A percentile compares a stretch with the other conserved stretches of the same genome.
Evolutionary conservation across 2,329 filamentous ascomycete species (phyloP).

Genomic region (Biscogniauxia marginata): DNA sequence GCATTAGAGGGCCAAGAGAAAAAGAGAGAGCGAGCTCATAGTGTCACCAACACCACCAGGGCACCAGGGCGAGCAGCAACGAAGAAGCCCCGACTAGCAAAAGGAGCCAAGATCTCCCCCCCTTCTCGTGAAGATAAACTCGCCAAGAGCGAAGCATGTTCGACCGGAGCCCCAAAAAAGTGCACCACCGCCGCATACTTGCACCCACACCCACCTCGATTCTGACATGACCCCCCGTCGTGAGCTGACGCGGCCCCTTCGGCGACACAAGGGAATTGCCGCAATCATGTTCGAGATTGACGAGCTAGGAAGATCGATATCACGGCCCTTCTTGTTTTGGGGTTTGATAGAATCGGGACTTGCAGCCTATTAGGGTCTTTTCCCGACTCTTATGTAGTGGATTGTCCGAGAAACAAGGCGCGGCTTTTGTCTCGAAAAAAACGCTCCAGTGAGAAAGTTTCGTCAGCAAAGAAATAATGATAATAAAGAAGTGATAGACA

Average conservation of each 20-base stretch:
- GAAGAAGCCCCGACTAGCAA: neutral
- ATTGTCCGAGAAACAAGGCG: neutral
- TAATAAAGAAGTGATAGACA: neutral
- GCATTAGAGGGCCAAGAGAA: neutral
- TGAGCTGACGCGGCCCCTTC: constrained; percentile 24
- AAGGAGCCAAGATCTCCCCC: neutral
- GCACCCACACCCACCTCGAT: constrained; percentile 20
- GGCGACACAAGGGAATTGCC: constrained; percentile 16
- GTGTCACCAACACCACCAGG: no score
- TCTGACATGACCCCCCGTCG: constrained; percentile 15
- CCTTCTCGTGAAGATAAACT: constrained; percentile 1
- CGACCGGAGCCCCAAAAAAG: constrained; percentile 1
- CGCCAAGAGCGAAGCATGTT: neutral
- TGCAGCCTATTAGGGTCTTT: neutral
- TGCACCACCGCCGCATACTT: neutral
- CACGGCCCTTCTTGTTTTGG: neutral
- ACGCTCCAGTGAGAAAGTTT: neutral
- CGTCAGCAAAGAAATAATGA: no score
- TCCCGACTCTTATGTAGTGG: neutral
- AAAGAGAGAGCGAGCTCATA: neutral
- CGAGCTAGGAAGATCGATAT: constrained; percentile 13
- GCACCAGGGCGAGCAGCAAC: neutral
- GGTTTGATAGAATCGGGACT: neutral
- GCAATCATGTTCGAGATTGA: constrained; percentile 11
- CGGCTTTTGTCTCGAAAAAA: neutral